These are phyloP conservation scores for Tulasnella sp. DNA, from an alignment of 768 basidiomycete species.

Conservation along the genomic window DNA sequence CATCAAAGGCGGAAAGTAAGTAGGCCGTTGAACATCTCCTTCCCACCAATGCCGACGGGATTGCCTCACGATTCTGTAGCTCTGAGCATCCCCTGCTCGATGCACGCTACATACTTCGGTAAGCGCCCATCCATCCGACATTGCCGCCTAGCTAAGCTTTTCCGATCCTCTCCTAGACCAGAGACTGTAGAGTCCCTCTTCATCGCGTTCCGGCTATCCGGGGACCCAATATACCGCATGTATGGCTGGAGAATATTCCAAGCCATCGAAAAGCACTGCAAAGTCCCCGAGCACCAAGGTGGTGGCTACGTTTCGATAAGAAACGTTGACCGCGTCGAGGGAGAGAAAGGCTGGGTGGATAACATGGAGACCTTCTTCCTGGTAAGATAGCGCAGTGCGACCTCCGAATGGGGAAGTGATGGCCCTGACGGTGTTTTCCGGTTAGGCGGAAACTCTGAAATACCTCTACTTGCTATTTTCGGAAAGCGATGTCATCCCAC, in stretches of 20 bases:
- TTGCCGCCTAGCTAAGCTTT: not conserved
- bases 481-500: constrained; percentile 63
- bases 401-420: not conserved
- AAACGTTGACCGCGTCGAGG: constrained; percentile 74
- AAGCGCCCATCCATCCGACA: constrained; percentile 31
- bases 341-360: constrained; percentile 57
- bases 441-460: constrained; percentile 81
- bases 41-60: not conserved
- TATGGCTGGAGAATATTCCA: constrained; percentile 88
- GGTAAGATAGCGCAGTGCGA: constrained; percentile 40
- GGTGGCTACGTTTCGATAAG: constrained; percentile 83
- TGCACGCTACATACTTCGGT: constrained; percentile 89
- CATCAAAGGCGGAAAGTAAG: constrained; percentile 64
- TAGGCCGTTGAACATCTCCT: not conserved
- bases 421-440: not conserved
- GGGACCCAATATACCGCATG: constrained; percentile 72
- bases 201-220: constrained; percentile 84
- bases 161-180: constrained; percentile 49
- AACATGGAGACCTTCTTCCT: constrained; percentile 96
- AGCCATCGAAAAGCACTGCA: constrained; percentile 80
- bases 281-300: constrained; percentile 43
- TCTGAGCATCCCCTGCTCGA: constrained; percentile 48
- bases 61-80: not conserved
- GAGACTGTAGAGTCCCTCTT: constrained; percentile 95
- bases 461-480: constrained; percentile 87